phyloP scores from a whole-genome alignment of 2,329 filamentous ascomycete genomes.

The Apiospora saccharicola region DNA sequence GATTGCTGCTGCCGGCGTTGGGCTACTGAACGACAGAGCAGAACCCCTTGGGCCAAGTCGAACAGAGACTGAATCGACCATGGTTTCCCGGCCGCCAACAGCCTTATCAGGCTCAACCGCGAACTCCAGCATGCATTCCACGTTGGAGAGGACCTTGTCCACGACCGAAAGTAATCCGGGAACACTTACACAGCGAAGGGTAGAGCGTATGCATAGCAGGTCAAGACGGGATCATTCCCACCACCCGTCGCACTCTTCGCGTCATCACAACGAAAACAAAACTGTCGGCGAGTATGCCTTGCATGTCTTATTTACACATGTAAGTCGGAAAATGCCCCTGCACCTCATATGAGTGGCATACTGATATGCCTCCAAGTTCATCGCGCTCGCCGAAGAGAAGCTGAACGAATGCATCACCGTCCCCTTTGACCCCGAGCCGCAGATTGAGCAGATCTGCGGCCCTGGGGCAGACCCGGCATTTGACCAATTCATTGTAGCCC shows the following conservation, averaged over 20 bases:
- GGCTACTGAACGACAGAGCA: conserved; percentile 58
- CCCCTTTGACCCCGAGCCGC: conserved; percentile 80
- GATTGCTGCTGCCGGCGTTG: conserved; percentile 72
- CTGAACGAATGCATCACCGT: conserved; percentile 87
- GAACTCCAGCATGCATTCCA: conserved; percentile 39
- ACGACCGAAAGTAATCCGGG: conserved; percentile 53
- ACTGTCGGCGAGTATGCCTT: conserved; percentile 98
- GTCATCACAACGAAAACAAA: conserved; percentile 78
- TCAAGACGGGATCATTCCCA: conserved; percentile 75
- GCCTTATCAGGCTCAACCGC: conserved; percentile 55
- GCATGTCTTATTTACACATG: conserved; percentile 93
- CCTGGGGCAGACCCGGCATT: conserved; percentile 87
- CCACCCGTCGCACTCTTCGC: conserved; percentile 79
- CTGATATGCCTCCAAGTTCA: conserved; percentile 65
- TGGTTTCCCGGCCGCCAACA: conserved; percentile 53
- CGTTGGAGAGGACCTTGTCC: conserved; percentile 55
- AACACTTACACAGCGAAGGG: conserved; percentile 57
- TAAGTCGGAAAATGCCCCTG: conserved; percentile 49
- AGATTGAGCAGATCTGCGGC: conserved; percentile 89
- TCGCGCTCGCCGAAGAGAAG: conserved; percentile 95
- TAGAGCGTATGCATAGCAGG: conserved; percentile 71
- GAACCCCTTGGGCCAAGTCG: conserved; percentile 58
- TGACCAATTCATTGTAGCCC: conserved; percentile 90
- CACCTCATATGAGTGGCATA: conserved; percentile 40
- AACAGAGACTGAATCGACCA: conserved; percentile 52